Percentiles rank a stretch among this genome's conserved stretches.
Evolutionary conservation across 495 filamentous ascomycete species (phyloP).

Genomic region (Aspergillus funiculosus): DNA sequence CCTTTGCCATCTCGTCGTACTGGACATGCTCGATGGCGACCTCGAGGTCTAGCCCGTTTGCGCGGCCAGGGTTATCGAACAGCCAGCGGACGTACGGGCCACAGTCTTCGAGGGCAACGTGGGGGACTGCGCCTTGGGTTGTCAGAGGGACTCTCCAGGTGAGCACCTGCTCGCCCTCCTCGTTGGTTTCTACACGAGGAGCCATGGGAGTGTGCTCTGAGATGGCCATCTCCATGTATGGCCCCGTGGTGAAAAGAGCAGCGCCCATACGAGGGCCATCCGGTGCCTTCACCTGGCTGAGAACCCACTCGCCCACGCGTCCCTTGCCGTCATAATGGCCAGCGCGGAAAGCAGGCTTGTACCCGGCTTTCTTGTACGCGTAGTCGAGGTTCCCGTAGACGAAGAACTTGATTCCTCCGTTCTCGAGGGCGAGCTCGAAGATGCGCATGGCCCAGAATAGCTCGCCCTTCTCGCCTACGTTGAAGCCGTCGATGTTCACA

Average conservation of each 20-base stretch:
- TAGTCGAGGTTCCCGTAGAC: not conserved
- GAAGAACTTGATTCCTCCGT: not conserved
- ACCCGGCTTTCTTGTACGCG: not conserved
- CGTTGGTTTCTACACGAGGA: not conserved
- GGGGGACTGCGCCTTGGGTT: not conserved
- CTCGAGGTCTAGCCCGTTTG: not conserved
- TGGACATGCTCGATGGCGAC: not conserved
- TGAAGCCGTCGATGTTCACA: not conserved
- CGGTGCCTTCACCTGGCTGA: not conserved
- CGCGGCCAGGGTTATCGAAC: not conserved
- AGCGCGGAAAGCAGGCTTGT: too few relatives aligned
- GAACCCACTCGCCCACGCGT: not conserved
- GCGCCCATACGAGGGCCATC: not conserved
- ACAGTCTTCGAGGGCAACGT: not conserved
- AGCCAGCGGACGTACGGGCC: not conserved
- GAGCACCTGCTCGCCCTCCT: not conserved
- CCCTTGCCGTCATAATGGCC: conserved; percentile 4
- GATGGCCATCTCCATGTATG: not conserved
- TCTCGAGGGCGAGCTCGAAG: not conserved
- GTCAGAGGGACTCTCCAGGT: not conserved
- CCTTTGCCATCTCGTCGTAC: not conserved
- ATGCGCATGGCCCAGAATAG: not conserved
- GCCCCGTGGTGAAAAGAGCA: not conserved
- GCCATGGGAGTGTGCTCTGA: not conserved
- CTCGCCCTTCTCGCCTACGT: not conserved